These are phyloP conservation scores for Corchorus capsularis DNA, from an alignment of 345 rosid genomes.

Conservation along the genomic window DNA sequence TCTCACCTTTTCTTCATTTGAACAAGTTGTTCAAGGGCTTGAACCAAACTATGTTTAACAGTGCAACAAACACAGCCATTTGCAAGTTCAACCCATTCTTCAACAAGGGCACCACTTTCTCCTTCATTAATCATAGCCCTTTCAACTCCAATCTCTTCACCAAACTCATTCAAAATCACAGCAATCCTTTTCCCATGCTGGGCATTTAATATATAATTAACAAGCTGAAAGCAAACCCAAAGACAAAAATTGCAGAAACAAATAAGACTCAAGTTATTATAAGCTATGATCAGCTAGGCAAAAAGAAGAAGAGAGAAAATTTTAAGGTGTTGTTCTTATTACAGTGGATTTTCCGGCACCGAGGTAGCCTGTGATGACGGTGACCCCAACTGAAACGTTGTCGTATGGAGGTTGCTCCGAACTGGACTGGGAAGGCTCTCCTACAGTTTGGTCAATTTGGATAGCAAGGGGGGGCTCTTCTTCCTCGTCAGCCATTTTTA, in stretches of 20 bases:
- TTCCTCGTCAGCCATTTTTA: constrained; percentile 59
- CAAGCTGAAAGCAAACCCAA: constrained; percentile 52
- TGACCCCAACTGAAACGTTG: constrained; percentile 62
- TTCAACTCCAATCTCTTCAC: constrained; percentile 96
- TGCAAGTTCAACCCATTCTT: constrained; percentile 95
- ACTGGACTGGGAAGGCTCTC: constrained; percentile 3
- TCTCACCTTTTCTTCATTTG: constrained; percentile 72
- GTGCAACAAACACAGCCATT: constrained; percentile 95
- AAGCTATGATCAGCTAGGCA: neutral
- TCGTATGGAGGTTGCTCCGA: constrained; percentile 19
- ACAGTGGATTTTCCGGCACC: constrained; percentile 98
- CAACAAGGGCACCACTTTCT: constrained; percentile 78
- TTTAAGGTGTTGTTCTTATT: constrained; percentile 23
- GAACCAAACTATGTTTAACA: constrained; percentile 90
- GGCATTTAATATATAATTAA: constrained; percentile 68
- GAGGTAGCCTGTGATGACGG: constrained; percentile 90
- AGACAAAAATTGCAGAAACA: constrained; percentile 3
- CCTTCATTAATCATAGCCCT: constrained; percentile 98
- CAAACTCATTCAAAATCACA: constrained; percentile 93
- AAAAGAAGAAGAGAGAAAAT: neutral
- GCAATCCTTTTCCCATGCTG: constrained; percentile 92
- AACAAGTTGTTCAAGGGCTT: constrained; percentile 92
- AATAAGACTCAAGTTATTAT: neutral
- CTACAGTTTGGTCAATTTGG: constrained; percentile 34
- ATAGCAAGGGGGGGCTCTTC: constrained; percentile 75